Evolutionary conservation across 23 red algal genomes (phyloP).

Genomic region (Gracilaria gracilis): DNA sequence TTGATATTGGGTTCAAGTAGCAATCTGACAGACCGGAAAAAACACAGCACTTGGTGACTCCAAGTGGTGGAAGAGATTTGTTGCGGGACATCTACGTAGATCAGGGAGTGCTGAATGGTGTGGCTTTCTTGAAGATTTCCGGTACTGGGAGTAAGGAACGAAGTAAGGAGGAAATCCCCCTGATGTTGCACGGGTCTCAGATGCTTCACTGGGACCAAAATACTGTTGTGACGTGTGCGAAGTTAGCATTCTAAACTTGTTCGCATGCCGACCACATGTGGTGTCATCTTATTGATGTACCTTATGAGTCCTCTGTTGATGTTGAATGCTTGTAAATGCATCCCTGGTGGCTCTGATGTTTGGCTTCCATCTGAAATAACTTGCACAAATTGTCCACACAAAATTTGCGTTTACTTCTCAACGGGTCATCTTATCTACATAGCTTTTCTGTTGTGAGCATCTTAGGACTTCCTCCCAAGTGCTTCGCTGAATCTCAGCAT

Average conservation of each 20-base stretch:
- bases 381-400: neutral
- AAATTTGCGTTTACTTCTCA: too few species aligned
- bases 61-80: neutral
- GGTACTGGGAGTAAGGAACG: neutral
- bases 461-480: too few species aligned
- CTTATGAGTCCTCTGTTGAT: neutral
- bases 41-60: neutral
- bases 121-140: neutral
- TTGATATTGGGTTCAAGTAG: constrained; percentile 3
- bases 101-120: neutral
- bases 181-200: neutral
- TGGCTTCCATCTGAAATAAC: neutral
- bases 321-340: constrained; percentile 17
- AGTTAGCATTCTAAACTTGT: neutral
- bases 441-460: too few species aligned
- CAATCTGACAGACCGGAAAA: neutral
- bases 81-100: neutral
- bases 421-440: too few species aligned
- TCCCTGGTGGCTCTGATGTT: constrained; percentile 1
- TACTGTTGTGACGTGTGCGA: neutral
- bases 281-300: neutral
- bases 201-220: neutral
- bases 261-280: neutral
- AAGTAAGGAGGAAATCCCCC: neutral
- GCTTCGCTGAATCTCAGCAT: too few species aligned